phyloP scores from a whole-genome alignment of 371 early-diverging fungal genomes.

The Saksenaea oblongispora region DNA sequence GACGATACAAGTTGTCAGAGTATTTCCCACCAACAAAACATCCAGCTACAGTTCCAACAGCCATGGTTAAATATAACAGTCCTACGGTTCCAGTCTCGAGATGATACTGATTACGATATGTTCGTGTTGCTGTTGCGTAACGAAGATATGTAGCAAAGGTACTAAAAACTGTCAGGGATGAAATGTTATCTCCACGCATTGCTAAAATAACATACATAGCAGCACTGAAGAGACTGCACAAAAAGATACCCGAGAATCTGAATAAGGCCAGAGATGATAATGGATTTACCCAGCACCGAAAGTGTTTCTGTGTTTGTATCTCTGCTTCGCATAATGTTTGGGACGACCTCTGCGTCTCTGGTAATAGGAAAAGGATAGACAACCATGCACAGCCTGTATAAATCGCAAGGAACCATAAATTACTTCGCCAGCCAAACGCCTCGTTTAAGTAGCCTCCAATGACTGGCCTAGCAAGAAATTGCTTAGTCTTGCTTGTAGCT shows the following conservation, averaged over 20 bases:
- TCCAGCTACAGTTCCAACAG: constrained; percentile 32
- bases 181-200: neutral
- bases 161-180: constrained; percentile 2
- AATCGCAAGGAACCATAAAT: no score
- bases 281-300: constrained; percentile 22
- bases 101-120: constrained; percentile 24
- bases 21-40: constrained; percentile 35
- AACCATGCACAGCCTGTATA: no score
- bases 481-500: no score
- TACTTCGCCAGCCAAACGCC: no score
- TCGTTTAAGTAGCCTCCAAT: no score
- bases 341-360: neutral
- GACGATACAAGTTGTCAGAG: constrained; percentile 31
- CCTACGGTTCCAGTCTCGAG: constrained; percentile 28
- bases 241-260: constrained; percentile 27
- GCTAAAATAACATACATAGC: constrained; percentile 33
- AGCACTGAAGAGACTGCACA: constrained; percentile 32
- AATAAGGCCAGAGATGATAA: constrained; percentile 33
- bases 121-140: constrained; percentile 28
- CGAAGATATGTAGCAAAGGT: constrained; percentile 26
- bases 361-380: no score
- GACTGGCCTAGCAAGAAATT: no score
- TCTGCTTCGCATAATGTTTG: neutral
- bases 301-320: neutral
- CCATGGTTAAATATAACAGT: constrained; percentile 24